Percentiles rank a stretch among this genome's conserved stretches.
phyloP scores from a whole-genome alignment of 1,139 yeast genomes.

The Yamadazyma triangularis region DNA sequence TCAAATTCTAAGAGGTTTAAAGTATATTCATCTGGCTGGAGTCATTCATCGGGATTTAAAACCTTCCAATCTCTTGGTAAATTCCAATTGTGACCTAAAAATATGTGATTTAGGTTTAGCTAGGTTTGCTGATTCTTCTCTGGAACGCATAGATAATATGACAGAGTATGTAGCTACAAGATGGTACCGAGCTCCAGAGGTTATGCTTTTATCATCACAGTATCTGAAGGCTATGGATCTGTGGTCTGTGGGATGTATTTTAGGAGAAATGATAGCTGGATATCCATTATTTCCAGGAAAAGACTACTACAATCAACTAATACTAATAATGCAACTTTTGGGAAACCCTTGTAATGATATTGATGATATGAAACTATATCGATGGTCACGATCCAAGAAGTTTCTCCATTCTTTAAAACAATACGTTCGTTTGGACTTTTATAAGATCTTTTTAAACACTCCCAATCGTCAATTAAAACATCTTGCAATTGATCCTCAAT shows the following conservation, averaged over 20 bases:
- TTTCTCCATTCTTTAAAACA: constrained; percentile 56
- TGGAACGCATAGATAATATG: constrained; percentile 21
- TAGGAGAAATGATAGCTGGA: constrained; percentile 62
- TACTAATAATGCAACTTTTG: constrained; percentile 54
- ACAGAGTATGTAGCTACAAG: constrained; percentile 78
- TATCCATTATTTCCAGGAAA: constrained; percentile 77
- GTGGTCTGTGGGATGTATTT: constrained; percentile 78
- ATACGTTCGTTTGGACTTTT: constrained; percentile 6
- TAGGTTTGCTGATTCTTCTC: constrained; percentile 19
- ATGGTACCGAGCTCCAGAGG: constrained; percentile 80
- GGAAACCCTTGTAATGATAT: constrained; percentile 55
- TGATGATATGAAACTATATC: constrained; percentile 53
- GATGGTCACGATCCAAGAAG: constrained; percentile 57
- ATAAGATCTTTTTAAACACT: constrained; percentile 11
- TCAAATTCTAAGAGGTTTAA: constrained; percentile 60
- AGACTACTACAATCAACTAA: constrained; percentile 64
- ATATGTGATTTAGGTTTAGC: constrained; percentile 56
- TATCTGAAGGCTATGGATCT: constrained; percentile 71
- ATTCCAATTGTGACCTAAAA: constrained; percentile 37
- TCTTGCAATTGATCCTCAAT: constrained; percentile 52
- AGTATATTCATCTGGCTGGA: constrained; percentile 57
- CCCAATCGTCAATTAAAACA: constrained; percentile 16
- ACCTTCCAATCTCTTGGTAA: constrained; percentile 34
- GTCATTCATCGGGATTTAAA: constrained; percentile 40
- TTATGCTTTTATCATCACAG: constrained; percentile 65